Conservation (phyloP, 2,329 filamentous ascomycete species). For the Diaporthe ilicicola region DNA sequence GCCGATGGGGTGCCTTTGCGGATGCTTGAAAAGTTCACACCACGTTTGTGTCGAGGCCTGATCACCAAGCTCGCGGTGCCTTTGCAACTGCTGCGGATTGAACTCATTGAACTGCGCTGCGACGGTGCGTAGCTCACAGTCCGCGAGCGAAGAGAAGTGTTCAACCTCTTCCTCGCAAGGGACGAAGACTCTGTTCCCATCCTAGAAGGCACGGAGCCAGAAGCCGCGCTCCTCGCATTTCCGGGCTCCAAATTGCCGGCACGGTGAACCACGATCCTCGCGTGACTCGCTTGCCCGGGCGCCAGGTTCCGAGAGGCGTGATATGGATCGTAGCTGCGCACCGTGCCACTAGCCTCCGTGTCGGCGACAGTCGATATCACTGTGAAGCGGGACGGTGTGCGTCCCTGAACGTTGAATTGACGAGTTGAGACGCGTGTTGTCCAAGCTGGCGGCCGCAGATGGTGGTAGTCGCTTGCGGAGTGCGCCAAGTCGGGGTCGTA, state of each 20-base stretch:
- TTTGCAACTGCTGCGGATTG: conserved; percentile 56
- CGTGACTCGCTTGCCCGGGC: conserved; percentile 61
- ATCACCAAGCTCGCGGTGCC: conserved; percentile 53
- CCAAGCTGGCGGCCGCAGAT: conserved; percentile 68
- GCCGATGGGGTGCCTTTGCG: conserved; percentile 46
- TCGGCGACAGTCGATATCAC: conserved; percentile 71
- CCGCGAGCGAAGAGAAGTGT: conserved; percentile 29
- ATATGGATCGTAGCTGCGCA: conserved; percentile 84
- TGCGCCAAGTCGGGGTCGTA: conserved; percentile 84
- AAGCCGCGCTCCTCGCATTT: conserved; percentile 43
- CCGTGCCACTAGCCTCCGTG: conserved; percentile 55
- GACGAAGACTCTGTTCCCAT: conserved; percentile 35
- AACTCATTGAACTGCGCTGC: conserved; percentile 56
- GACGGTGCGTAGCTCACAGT: conserved; percentile 41
- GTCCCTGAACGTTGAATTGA: conserved; percentile 64
- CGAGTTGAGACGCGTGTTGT: conserved; percentile 69
- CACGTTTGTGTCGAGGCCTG: conserved; percentile 57
- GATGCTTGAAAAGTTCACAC: conserved; percentile 62
- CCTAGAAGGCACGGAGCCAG: conserved; percentile 40
- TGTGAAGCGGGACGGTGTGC: conserved; percentile 69
- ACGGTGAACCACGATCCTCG: conserved; percentile 75
- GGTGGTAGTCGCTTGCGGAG: conserved; percentile 91
- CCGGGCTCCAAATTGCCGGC: conserved; percentile 41
- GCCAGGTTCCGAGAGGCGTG: conserved; percentile 68
- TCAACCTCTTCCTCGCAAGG: conserved; percentile 28